These are phyloP conservation scores for Vanrija sp. DNA, from an alignment of 1,284 basidiomycete species.

Conservation along the genomic window DNA sequence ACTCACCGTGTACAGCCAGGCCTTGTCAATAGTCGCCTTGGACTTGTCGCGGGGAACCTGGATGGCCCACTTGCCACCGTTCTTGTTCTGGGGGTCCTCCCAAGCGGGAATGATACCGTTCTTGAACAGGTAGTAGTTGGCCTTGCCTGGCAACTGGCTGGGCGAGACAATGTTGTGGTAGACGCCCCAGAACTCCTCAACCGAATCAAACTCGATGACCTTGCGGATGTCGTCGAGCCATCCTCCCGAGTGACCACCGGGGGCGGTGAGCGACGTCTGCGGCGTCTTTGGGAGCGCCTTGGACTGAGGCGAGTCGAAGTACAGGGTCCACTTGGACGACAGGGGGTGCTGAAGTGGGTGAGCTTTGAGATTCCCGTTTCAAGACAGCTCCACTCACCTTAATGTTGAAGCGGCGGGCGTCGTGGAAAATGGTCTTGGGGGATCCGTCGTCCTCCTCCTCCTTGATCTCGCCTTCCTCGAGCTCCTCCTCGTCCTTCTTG, in stretches of 20 bases:
- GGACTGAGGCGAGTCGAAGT: conserved; percentile 89
- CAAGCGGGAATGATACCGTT: conserved; percentile 93
- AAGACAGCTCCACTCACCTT: conserved; percentile 62
- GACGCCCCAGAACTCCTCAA: conserved; percentile 98
- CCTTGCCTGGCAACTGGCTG: conserved; percentile 87
- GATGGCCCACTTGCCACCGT: conserved; percentile 97
- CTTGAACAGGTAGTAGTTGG: conserved; percentile 99
- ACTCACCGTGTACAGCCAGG: conserved; percentile 95
- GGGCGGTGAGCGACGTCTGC: conserved; percentile 61
- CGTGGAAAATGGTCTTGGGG: conserved; percentile 81
- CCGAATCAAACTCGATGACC: conserved; percentile 87
- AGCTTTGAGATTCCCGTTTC: no score
- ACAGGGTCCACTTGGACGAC: conserved; percentile 91
- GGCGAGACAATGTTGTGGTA: conserved; percentile 98
- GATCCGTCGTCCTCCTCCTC: conserved; percentile 41
- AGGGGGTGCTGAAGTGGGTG: conserved; percentile 67
- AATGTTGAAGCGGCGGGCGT: conserved; percentile 84
- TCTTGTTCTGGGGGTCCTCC: conserved; percentile 93
- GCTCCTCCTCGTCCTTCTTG: conserved; percentile 17
- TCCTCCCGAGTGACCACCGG: conserved; percentile 55
- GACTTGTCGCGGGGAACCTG: conserved; percentile 96
- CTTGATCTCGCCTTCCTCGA: conserved; percentile 43
- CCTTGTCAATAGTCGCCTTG: conserved; percentile 75
- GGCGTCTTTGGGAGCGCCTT: conserved; percentile 81
- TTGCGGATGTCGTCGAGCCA: conserved; percentile 98